A percentile compares a stretch with the other conserved stretches of the same genome.
These are phyloP conservation scores for Lathyrus tuberosus DNA, from an alignment of 306 rosid species.

Conservation along the genomic window DNA sequence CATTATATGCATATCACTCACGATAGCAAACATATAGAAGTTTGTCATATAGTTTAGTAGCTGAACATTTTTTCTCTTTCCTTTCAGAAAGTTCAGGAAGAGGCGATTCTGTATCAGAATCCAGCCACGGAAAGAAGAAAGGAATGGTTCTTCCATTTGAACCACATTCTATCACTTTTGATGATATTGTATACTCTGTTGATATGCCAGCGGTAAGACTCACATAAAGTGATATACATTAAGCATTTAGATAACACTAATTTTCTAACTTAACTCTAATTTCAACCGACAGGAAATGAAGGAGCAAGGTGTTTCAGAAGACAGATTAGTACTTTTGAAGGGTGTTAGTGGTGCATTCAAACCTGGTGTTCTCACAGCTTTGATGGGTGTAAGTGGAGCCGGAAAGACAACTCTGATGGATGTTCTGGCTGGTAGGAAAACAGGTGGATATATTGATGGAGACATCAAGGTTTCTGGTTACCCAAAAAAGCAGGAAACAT, in stretches of 20 bases:
- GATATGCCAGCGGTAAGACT: conserved; percentile 63
- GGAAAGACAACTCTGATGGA: conserved; percentile 84
- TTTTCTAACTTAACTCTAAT: neutral
- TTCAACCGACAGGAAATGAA: conserved; percentile 62
- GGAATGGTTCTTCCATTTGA: conserved; percentile 76
- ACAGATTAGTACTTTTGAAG: conserved; percentile 55
- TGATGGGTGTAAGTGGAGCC: conserved; percentile 83
- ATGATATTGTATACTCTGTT: conserved; percentile 57
- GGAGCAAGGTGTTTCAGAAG: conserved; percentile 55
- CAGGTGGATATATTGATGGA: conserved; percentile 72
- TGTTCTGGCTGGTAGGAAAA: conserved; percentile 74
- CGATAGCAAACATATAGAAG: neutral
- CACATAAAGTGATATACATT: neutral
- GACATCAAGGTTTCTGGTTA: conserved; percentile 59
- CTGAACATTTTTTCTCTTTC: conserved; percentile 18
- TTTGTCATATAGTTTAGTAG: neutral
- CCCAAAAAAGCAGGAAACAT: conserved; percentile 70
- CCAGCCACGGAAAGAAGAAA: conserved; percentile 41
- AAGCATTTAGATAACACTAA: neutral
- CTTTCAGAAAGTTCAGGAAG: conserved; percentile 45
- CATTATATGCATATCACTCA: conserved; percentile 3
- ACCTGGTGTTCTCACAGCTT: conserved; percentile 73
- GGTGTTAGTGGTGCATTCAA: conserved; percentile 75
- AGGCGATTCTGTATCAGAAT: conserved; percentile 21
- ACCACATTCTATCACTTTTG: conserved; percentile 57